phyloP scores from a whole-genome alignment of 495 filamentous ascomycete species.

The Aspergillus campestris region DNA sequence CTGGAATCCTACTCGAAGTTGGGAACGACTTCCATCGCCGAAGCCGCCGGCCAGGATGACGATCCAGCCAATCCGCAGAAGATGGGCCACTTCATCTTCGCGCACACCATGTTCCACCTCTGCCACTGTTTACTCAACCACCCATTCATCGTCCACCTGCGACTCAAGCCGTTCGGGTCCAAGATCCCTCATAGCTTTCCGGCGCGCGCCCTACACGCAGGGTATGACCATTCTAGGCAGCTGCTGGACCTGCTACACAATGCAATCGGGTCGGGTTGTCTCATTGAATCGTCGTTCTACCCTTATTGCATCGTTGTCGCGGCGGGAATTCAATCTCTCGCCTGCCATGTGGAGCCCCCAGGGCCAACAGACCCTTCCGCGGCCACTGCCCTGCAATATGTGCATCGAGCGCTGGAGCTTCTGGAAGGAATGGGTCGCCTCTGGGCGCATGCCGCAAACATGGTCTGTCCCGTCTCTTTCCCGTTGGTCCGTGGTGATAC shows the following conservation, averaged over 20 bases:
- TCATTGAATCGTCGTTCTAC: conserved; percentile 15
- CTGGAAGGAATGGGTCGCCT: conserved; percentile 10
- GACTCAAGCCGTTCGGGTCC: conserved; percentile 12
- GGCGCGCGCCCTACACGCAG: conserved; percentile 10
- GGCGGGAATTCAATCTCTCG: conserved; percentile 12
- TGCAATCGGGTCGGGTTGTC: conserved; percentile 9
- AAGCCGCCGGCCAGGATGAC: conserved; percentile 3
- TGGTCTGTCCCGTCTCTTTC: conserved; percentile 6
- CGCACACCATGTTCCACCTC: conserved; percentile 21
- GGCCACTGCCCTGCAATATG: conserved; percentile 7
- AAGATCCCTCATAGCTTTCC: conserved; percentile 18
- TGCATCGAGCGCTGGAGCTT: conserved; percentile 9
- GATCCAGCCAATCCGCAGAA: conserved; percentile 9
- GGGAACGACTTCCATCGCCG: conserved; percentile 1
- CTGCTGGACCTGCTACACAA: conserved; percentile 14
- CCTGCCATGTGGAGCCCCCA: conserved; percentile 6
- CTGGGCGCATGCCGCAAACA: conserved; percentile 19
- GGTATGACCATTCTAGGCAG: conserved; percentile 13
- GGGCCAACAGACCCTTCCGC: not conserved
- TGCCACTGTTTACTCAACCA: conserved; percentile 26
- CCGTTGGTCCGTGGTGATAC: not conserved
- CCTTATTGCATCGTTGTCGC: conserved; percentile 15
- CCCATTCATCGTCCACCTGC: conserved; percentile 16
- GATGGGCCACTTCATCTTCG: conserved; percentile 18
- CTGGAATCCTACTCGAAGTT: conserved; percentile 21